These are phyloP conservation scores for Aspergillus affinis DNA, from an alignment of 495 filamentous ascomycete genomes.

Conservation along the genomic window DNA sequence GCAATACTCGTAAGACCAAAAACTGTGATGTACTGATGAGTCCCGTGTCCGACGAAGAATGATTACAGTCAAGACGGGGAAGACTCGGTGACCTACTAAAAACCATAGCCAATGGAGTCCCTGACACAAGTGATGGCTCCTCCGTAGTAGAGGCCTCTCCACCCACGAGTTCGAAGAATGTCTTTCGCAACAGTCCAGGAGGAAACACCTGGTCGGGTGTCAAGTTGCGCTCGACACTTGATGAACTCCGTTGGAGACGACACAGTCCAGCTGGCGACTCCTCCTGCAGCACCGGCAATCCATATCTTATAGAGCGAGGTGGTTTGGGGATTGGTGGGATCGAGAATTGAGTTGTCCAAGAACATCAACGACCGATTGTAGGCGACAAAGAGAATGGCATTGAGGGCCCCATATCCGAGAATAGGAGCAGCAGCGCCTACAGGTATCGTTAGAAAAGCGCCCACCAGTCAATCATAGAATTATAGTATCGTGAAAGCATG, in stretches of 20 bases:
- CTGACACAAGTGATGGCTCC: constrained; percentile 75
- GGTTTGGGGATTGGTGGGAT: constrained; percentile 38
- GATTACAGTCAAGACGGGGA: constrained; percentile 10
- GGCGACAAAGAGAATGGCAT: constrained; percentile 79
- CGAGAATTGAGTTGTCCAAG: constrained; percentile 46
- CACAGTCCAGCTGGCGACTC: constrained; percentile 77
- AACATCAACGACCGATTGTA: constrained; percentile 74
- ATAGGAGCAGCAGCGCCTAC: constrained; percentile 76
- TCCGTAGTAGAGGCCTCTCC: constrained; percentile 72
- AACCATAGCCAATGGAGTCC: constrained; percentile 86
- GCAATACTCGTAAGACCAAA: constrained; percentile 80
- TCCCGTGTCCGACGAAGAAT: constrained; percentile 13
- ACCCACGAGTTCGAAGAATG: constrained; percentile 58
- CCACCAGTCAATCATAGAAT: not conserved
- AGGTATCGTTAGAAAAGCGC: constrained; percentile 5
- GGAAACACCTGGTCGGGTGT: constrained; percentile 35
- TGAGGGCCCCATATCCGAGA: constrained; percentile 83
- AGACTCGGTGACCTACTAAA: constrained; percentile 62
- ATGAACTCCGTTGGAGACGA: constrained; percentile 84
- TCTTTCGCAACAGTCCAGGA: constrained; percentile 64
- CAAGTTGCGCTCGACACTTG: constrained; percentile 78
- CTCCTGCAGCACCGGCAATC: constrained; percentile 72
- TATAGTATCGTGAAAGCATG: not conserved
- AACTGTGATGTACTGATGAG: constrained; percentile 43
- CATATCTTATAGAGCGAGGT: constrained; percentile 55